Base-by-base conservation (phyloP, 768 basidiomycete species). In the Pleurotus pulmonarius region DNA sequence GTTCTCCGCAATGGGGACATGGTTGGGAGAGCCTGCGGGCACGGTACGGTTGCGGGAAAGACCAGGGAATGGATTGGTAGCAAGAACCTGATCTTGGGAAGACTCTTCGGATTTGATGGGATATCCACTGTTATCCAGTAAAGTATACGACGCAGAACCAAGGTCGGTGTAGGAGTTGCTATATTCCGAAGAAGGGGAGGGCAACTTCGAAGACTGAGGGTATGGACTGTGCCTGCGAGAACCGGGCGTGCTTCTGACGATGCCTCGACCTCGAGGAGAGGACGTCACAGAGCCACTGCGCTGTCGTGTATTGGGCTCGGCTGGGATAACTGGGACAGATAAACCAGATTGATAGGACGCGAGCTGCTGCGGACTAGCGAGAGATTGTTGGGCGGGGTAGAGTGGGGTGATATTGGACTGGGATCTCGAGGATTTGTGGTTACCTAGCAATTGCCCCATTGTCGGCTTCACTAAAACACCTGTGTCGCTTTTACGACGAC, bases 401-500 rank as follows among this genome's bases (percentile, higher is more conserved):
- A 34, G 8, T 34, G 29, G 8, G 9, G 2, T 34, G 11, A 34
- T 34, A 34, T 34, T 34, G 9, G 29, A 34, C 29, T 34, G 29
- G 3, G 29, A 34, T 34, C 8, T 34, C 2, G 29, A 34, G 29
- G 29, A 11, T 9, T 34, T 34, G 29, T 3, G 29, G 15, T 29
- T n/a, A 18, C 16, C 39, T 25, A 40, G 51, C n/a, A 53, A 18
- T 53, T 41, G 51, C 18, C n/a, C 37, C 22, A 41, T 41, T 12
- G 51, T 18, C n/a, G 51, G 51, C 15, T 25, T 53, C 16, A 18
- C 26, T 22, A 24, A 40, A 15, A 24, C 51, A 11, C 51, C 51
- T 18, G 51, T 53, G 22, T 53, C 51, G 51, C 51, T 53, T 41
- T 41, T 53, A 22, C 51, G 51, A 38, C 51, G 51, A 38, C 51